Evolutionary conservation across 2,329 filamentous ascomycete genomes (phyloP).

Genomic region (Hymenoscyphus salicellus): DNA sequence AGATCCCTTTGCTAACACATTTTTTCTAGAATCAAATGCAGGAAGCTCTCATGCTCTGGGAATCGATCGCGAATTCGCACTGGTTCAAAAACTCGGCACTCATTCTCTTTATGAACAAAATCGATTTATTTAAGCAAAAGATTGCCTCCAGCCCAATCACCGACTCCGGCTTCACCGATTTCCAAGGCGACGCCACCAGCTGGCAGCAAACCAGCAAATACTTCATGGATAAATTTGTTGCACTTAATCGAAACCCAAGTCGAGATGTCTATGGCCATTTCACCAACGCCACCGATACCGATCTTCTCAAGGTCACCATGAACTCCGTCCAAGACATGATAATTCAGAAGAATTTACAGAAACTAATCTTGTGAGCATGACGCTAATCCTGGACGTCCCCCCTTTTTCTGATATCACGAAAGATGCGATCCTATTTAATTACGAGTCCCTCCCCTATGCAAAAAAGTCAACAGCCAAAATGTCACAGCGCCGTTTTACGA

Average conservation of each 20-base stretch:
- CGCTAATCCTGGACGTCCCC: background rate
- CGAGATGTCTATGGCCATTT: conserved; percentile 58
- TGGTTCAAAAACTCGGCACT: conserved; percentile 82
- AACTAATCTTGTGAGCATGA: conserved; percentile 62
- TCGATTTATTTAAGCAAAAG: conserved; percentile 80
- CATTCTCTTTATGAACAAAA: conserved; percentile 85
- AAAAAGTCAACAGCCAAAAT: background rate
- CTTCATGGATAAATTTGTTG: conserved; percentile 77
- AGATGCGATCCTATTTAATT: background rate
- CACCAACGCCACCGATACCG: conserved; percentile 63
- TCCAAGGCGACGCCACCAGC: conserved; percentile 67
- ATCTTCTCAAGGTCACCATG: conserved; percentile 83
- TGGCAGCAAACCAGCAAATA: conserved; percentile 75
- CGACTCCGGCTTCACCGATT: conserved; percentile 74
- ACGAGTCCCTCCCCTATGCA: background rate
- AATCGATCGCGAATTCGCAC: conserved; percentile 80
- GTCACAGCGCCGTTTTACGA: background rate
- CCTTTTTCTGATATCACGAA: conserved; percentile 1
- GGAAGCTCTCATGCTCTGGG: conserved; percentile 82
- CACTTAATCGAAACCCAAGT: conserved; percentile 63
- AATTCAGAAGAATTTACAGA: conserved; percentile 78
- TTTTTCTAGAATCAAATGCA: conserved; percentile 80
- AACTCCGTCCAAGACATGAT: conserved; percentile 83
- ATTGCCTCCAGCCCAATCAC: conserved; percentile 67
- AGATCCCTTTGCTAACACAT: conserved; percentile 24